Evolutionary conservation across 1,284 basidiomycete genomes (phyloP).

Genomic region (Boletus subluridellus): DNA sequence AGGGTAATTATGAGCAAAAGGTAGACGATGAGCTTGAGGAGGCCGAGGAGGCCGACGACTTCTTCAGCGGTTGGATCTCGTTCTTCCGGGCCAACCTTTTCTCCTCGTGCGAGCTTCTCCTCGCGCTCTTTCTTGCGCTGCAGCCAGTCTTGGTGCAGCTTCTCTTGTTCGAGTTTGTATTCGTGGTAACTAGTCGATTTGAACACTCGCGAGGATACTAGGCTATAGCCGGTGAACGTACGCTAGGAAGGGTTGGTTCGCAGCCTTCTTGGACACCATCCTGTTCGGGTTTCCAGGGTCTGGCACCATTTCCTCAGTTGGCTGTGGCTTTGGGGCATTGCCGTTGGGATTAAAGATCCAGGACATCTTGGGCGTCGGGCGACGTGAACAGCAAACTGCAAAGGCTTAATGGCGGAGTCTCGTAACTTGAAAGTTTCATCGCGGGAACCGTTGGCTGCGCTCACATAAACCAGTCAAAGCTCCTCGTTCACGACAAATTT

Average conservation of each 20-base stretch:
- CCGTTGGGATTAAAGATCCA: conserved; percentile 33
- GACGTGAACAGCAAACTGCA: background rate
- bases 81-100: conserved; percentile 67
- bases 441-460: background rate
- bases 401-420: background rate
- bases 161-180: conserved; percentile 61
- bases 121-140: conserved; percentile 67
- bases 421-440: background rate
- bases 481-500: background rate
- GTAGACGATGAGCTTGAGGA: conserved; percentile 67
- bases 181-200: conserved; percentile 54
- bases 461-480: conserved; percentile 1
- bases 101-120: conserved; percentile 68
- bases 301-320: conserved; percentile 32
- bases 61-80: conserved; percentile 64
- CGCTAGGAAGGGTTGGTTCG: conserved; percentile 79
- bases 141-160: conserved; percentile 61
- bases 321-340: conserved; percentile 14
- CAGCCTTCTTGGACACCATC: conserved; percentile 70
- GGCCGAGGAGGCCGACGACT: conserved; percentile 60
- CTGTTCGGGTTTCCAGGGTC: conserved; percentile 59
- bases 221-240: conserved; percentile 40
- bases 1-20: conserved; percentile 51
- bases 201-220: conserved; percentile 9
- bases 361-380: conserved; percentile 26